Evolutionary conservation across 2,329 filamentous ascomycete genomes (phyloP), one percentile per base, ranked within the genome.

Genomic region (Monascus ruber): DNA sequence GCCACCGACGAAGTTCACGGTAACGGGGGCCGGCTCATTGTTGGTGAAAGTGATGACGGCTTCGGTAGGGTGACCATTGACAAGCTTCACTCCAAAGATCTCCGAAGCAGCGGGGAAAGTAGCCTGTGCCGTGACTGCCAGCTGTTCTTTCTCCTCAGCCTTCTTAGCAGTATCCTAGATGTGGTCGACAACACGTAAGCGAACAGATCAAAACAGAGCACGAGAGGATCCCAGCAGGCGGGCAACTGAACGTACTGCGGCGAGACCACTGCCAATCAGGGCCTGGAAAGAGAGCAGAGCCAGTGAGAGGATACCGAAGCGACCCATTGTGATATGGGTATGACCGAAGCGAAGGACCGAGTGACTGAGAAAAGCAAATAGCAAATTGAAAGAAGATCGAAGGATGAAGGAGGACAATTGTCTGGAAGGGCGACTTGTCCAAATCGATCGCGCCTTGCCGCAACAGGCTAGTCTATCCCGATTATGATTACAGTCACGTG

Each of bases 1-100:
- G 47, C 88, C 91, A 34, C 81, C 81, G 34, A 95, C 66, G 52
- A 93, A 75, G 58, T 79, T 73, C 43, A 98, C 72, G 45, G 74
- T 76, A 56, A 98, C 76, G 24, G 87, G 75, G 38, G 72, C 72
- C 8, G 76, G 72, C 67, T 98, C 91, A 45, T 85, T 72, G 72
- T 98, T 98, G 62, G 73, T 76, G 60, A 98, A 73, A 55, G 86
- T 79, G 53, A 98, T 69, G 39, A 93, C 67, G 29, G 87, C 83
- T 63, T 84, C 79, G 47, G 87, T 94, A 33, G 86, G 78, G 49
- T 82, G 81, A 56, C 87, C 86, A 62, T 98, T 98, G 71, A 96
- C 77, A 51, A 96, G 79, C 76, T 94, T 94, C 53, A 96, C 79
- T 54, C 89, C 91, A 53, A 95, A 91, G 65, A 94, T 81, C 70